Evolutionary conservation across 345 rosid genomes (phyloP).

Genomic region (Bretschneidera sinensis): DNA sequence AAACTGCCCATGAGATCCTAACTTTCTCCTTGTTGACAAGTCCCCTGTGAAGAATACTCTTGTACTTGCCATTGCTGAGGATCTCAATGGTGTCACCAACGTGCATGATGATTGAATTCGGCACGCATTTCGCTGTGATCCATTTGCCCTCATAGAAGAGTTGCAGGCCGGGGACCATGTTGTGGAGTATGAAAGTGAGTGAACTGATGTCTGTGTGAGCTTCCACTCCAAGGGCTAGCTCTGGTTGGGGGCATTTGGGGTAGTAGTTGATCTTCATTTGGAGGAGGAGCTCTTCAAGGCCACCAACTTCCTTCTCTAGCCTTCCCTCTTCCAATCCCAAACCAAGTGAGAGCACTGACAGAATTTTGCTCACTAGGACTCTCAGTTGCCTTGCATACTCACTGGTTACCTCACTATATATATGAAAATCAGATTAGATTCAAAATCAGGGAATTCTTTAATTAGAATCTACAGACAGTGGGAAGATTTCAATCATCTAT

Average conservation of each 20-base stretch:
- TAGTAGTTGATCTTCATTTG: slow-evolving; percentile 94
- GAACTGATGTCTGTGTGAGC: slow-evolving; percentile 94
- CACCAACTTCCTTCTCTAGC: slow-evolving; percentile 88
- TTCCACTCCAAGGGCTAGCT: slow-evolving; percentile 94
- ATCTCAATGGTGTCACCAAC: slow-evolving; percentile 90
- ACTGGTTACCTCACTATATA: slow-evolving; percentile 58
- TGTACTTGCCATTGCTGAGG: slow-evolving; percentile 85
- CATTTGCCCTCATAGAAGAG: slow-evolving; percentile 77
- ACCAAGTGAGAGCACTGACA: slow-evolving; percentile 59
- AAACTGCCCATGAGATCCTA: slow-evolving; percentile 94
- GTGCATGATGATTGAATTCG: slow-evolving; percentile 91
- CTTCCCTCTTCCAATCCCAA: slow-evolving; percentile 81
- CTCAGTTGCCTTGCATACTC: slow-evolving; percentile 84
- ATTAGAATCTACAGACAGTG: too few relatives aligned
- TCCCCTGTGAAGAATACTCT: slow-evolving; percentile 92
- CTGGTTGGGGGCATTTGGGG: slow-evolving; percentile 95
- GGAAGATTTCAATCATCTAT: too few relatives aligned
- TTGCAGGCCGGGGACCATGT: slow-evolving; percentile 96
- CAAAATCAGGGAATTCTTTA: too few relatives aligned
- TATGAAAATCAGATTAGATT: too few relatives aligned
- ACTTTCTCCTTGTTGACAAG: slow-evolving; percentile 94
- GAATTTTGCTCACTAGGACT: slow-evolving; percentile 51
- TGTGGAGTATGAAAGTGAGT: slow-evolving; percentile 93
- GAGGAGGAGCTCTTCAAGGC: slow-evolving; percentile 73
- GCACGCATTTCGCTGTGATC: slow-evolving; percentile 89